Conservation (phyloP, 164 flowering plant genomes). For the Nymphaea thermarum region DNA sequence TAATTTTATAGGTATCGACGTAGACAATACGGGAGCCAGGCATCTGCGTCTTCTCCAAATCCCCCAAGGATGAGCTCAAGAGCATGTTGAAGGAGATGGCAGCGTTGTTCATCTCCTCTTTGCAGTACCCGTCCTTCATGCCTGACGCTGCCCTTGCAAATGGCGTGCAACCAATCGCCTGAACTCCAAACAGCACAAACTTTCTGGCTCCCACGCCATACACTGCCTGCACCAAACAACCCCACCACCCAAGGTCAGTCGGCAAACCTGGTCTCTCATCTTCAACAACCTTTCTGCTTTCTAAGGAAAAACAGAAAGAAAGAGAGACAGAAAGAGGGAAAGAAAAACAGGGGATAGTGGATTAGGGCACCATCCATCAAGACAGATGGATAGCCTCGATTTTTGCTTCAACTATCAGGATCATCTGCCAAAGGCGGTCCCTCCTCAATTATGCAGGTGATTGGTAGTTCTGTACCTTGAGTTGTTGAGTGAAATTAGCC, state of each 20-base stretch:
- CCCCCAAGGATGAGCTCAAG: conserved; percentile 22
- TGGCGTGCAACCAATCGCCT: conserved; percentile 52
- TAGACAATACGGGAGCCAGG: conserved; percentile 36
- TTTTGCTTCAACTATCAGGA: too few species aligned
- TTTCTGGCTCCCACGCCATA: conserved; percentile 45
- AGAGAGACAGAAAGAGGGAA: too few species aligned
- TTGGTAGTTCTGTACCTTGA: background rate
- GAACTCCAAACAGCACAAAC: conserved; percentile 37
- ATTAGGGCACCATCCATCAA: too few species aligned
- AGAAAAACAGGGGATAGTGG: too few species aligned
- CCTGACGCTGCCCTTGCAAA: conserved; percentile 3
- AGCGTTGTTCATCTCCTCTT: conserved; percentile 25
- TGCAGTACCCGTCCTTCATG: conserved; percentile 12
- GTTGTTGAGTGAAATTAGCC: background rate
- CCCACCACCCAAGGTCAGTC: too few species aligned
- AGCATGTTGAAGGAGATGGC: conserved; percentile 36
- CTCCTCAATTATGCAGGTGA: too few species aligned
- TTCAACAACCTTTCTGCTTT: too few species aligned
- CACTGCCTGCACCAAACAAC: conserved; percentile 32
- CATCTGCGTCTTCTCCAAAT: conserved; percentile 22
- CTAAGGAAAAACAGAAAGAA: too few species aligned
- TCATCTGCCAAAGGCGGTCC: too few species aligned
- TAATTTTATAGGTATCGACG: conserved; percentile 37
- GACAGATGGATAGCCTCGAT: too few species aligned
- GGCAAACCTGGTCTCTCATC: too few species aligned